These are phyloP conservation scores for Coleophoma cylindrospora DNA, from an alignment of 2,329 filamentous ascomycete genomes.

Conservation along the genomic window DNA sequence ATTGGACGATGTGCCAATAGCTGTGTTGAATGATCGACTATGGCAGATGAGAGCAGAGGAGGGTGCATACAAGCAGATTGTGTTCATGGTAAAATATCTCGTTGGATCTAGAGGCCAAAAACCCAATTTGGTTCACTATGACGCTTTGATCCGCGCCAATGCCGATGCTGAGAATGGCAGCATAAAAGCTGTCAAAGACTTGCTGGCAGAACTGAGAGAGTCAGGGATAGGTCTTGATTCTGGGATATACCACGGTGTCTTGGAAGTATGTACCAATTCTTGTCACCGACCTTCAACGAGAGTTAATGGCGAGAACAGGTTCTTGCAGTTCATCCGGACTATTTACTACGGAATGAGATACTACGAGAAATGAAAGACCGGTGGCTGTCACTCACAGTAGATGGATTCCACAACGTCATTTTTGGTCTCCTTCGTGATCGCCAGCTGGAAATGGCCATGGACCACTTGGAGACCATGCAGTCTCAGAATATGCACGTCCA, in stretches of 20 bases:
- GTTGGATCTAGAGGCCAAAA: constrained; percentile 48
- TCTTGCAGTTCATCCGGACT: constrained; percentile 81
- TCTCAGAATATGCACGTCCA: constrained; percentile 49
- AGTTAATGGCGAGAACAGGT: constrained; percentile 35
- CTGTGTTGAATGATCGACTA: constrained; percentile 42
- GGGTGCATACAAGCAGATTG: constrained; percentile 32
- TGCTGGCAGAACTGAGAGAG: constrained; percentile 70
- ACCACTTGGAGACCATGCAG: constrained; percentile 63
- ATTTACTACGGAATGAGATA: constrained; percentile 66
- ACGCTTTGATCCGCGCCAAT: constrained; percentile 70
- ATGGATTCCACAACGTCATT: constrained; percentile 62
- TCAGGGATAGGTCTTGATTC: constrained; percentile 58
- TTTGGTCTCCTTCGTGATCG: constrained; percentile 74
- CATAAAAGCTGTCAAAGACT: constrained; percentile 50
- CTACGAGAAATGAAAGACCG: constrained; percentile 68
- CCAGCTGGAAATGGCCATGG: constrained; percentile 76
- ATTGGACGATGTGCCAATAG: constrained; percentile 9
- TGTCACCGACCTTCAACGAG: too few relatives aligned
- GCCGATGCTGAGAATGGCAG: constrained; percentile 59
- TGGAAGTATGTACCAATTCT: constrained; percentile 49
- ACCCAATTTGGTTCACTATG: constrained; percentile 60
- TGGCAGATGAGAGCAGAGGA: constrained; percentile 31
- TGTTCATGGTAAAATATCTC: constrained; percentile 50
- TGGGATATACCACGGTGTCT: constrained; percentile 63
- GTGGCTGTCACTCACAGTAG: constrained; percentile 61